Conservation (phyloP, 495 filamentous ascomycete genomes). For the Mytilinidion resinicola region DNA sequence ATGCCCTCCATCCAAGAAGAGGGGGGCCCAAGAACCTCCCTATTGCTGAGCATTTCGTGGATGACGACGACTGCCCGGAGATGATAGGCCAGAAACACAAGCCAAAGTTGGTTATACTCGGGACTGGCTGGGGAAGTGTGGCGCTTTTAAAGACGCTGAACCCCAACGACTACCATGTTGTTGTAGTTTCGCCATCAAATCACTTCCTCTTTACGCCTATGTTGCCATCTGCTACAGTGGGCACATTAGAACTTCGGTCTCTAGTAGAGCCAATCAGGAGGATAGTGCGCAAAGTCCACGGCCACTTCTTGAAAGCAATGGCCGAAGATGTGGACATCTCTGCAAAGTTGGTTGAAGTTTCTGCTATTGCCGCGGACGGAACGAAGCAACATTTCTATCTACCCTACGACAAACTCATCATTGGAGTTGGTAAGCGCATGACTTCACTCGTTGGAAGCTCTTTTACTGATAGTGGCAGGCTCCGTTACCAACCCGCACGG, state of each 20-base stretch:
- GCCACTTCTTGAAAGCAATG: conserved; percentile 81
- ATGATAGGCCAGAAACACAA: conserved; percentile 70
- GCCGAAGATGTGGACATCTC: conserved; percentile 90
- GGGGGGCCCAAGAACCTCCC: conserved; percentile 96
- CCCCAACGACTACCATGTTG: conserved; percentile 87
- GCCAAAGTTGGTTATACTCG: conserved; percentile 84
- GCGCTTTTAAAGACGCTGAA: conserved; percentile 85
- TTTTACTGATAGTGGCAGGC: conserved; percentile 39
- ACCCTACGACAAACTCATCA: conserved; percentile 96
- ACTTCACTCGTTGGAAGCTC: background rate
- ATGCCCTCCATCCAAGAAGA: conserved; percentile 70
- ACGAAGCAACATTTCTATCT: conserved; percentile 77
- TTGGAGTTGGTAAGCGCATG: conserved; percentile 70
- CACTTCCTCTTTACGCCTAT: conserved; percentile 98
- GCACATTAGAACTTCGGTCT: conserved; percentile 83
- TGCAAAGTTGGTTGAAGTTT: conserved; percentile 80
- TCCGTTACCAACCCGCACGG: conserved; percentile 92
- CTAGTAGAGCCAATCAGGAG: conserved; percentile 88
- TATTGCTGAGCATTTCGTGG: conserved; percentile 76
- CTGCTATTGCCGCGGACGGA: conserved; percentile 64
- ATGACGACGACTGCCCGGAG: conserved; percentile 73
- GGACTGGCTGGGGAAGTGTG: conserved; percentile 93
- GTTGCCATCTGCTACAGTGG: conserved; percentile 93
- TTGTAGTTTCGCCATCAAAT: conserved; percentile 86
- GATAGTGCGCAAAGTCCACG: conserved; percentile 67